These are phyloP conservation scores for Oldenlandia corymbosa DNA, from an alignment of 257 asterid genomes.

Conservation along the genomic window DNA sequence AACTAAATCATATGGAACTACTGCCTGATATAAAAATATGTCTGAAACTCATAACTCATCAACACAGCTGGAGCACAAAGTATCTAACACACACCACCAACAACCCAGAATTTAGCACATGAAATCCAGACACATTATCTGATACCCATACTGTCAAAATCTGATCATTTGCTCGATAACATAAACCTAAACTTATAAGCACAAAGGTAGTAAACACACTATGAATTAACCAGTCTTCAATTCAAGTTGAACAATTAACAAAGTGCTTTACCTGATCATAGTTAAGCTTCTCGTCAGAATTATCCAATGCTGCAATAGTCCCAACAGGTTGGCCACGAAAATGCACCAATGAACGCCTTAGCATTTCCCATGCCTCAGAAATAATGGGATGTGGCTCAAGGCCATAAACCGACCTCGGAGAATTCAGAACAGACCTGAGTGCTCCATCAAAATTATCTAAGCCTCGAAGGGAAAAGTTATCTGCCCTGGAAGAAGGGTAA, in stretches of 20 bases:
- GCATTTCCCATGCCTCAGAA: slow-evolving; percentile 72
- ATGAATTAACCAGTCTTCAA: background rate
- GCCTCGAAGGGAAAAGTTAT: slow-evolving; percentile 34
- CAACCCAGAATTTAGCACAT: background rate
- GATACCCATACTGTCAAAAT: background rate
- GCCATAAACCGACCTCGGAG: slow-evolving; percentile 52
- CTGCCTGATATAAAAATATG: background rate
- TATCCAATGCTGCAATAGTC: slow-evolving; percentile 77
- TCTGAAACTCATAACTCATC: background rate
- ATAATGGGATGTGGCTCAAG: slow-evolving; percentile 52
- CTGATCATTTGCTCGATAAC: background rate
- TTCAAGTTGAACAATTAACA: background rate
- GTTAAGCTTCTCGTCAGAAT: slow-evolving; percentile 76
- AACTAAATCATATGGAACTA: background rate
- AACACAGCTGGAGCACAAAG: background rate
- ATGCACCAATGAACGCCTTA: slow-evolving; percentile 60
- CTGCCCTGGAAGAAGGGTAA: slow-evolving; percentile 49
- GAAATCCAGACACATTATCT: slow-evolving; percentile 1
- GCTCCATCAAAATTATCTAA: slow-evolving; percentile 41
- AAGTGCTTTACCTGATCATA: slow-evolving; percentile 67
- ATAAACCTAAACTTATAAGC: background rate
- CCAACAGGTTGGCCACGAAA: slow-evolving; percentile 85
- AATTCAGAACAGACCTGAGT: slow-evolving; percentile 46
- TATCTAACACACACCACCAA: background rate
- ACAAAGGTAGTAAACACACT: background rate